phyloP scores from a whole-genome alignment of 1,139 yeast species.

The Yamadazyma pseudoaaseri region DNA sequence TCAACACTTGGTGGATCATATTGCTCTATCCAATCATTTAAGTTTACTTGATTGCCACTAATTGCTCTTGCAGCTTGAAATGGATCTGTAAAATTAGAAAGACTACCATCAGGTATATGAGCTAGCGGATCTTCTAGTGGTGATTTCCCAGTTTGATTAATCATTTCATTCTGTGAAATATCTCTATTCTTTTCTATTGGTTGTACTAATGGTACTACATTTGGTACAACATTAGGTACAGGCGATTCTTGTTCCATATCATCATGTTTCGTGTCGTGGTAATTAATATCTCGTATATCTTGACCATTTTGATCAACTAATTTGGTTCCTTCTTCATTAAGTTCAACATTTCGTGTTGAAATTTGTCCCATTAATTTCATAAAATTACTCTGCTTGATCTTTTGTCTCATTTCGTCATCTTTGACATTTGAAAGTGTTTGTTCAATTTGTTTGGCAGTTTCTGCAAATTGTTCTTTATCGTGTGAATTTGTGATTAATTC shows the following conservation, averaged over 20 bases:
- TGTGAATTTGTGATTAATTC: slow-evolving; percentile 20
- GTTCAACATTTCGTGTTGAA: slow-evolving; percentile 36
- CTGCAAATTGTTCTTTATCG: slow-evolving; percentile 41
- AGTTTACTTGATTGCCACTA: slow-evolving; percentile 42
- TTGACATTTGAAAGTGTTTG: slow-evolving; percentile 25
- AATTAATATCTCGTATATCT: slow-evolving; percentile 22
- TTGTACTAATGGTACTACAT: not conserved
- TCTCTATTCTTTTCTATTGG: not conserved
- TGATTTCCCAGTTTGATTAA: slow-evolving; percentile 2
- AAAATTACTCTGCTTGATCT: slow-evolving; percentile 39
- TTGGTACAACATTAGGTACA: not conserved
- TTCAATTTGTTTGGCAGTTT: slow-evolving; percentile 39
- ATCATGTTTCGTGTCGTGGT: slow-evolving; percentile 8
- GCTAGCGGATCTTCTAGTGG: slow-evolving; percentile 46
- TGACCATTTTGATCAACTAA: slow-evolving; percentile 30
- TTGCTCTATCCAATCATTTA: slow-evolving; percentile 34
- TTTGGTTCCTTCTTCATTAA: slow-evolving; percentile 35
- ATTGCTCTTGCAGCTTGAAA: slow-evolving; percentile 42
- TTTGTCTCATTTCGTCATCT: slow-evolving; percentile 25
- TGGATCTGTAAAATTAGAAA: slow-evolving; percentile 29
- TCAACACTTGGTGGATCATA: slow-evolving; percentile 12
- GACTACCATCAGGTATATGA: slow-evolving; percentile 41
- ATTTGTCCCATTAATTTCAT: slow-evolving; percentile 43
- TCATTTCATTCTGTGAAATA: not conserved
- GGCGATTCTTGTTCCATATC: not conserved